Conservation (phyloP, 106 monocot species). For the Chionographis japonica region DNA sequence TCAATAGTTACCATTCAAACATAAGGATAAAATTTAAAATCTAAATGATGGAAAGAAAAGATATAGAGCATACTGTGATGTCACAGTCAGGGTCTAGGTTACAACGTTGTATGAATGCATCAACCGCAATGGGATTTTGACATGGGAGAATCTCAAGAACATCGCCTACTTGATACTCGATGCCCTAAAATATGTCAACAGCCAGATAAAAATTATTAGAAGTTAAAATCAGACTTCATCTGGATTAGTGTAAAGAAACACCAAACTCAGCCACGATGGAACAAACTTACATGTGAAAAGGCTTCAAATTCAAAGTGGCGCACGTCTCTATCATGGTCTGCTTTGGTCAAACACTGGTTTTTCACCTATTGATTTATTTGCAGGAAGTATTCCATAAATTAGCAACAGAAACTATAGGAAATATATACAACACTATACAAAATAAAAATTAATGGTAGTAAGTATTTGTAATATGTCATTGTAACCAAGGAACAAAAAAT, state of each 20-base stretch:
- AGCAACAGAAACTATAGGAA: neutral
- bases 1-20: neutral
- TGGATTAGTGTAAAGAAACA: constrained; percentile 1
- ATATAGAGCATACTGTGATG: constrained; percentile 41
- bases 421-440: neutral
- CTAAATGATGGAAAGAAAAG: neutral
- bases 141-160: constrained; percentile 85
- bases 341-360: constrained; percentile 52
- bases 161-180: constrained; percentile 85
- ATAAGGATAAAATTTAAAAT: neutral
- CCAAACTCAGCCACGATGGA: neutral
- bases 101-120: constrained; percentile 75
- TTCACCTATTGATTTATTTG: constrained; percentile 30
- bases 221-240: no score
- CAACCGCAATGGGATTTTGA: constrained; percentile 64
- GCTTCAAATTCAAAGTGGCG: constrained; percentile 86
- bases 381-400: neutral
- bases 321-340: constrained; percentile 56
- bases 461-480: no score
- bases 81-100: constrained; percentile 76
- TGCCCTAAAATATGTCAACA: constrained; percentile 26
- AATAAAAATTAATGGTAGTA: no score
- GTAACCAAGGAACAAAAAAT: no score
- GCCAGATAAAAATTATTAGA: neutral
- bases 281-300: constrained; percentile 38